Evolutionary conservation across 1,284 basidiomycete species (phyloP).

Genomic region (Sporisorium reilianum): DNA sequence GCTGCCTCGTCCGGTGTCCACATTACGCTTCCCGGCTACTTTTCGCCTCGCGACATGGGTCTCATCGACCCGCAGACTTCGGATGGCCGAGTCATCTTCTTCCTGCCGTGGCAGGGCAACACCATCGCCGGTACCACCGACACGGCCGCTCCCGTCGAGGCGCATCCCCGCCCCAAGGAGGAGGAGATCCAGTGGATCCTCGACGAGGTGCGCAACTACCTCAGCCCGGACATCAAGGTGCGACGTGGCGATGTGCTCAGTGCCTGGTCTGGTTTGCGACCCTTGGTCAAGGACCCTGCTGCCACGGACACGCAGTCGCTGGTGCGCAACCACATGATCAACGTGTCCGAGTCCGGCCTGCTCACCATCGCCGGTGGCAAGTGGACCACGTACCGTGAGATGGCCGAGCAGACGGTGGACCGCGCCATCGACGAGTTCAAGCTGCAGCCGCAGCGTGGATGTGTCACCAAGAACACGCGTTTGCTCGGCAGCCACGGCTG

Average conservation of each 20-base stretch:
- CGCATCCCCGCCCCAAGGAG: slow-evolving; percentile 86
- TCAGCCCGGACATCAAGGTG: slow-evolving; percentile 91
- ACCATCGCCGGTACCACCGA: slow-evolving; percentile 98
- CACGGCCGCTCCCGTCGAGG: slow-evolving; percentile 80
- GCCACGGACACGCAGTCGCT: slow-evolving; percentile 86
- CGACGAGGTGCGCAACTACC: slow-evolving; percentile 88
- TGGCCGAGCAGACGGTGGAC: slow-evolving; percentile 96
- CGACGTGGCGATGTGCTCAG: slow-evolving; percentile 95
- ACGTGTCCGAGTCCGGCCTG: slow-evolving; percentile 83
- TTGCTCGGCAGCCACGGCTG: slow-evolving; percentile 94
- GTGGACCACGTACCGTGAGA: slow-evolving; percentile 95
- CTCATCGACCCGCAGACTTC: slow-evolving; percentile 94
- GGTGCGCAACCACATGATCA: slow-evolving; percentile 94
- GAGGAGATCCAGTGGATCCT: slow-evolving; percentile 97
- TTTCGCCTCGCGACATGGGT: slow-evolving; percentile 93
- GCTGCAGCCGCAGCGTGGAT: slow-evolving; percentile 74
- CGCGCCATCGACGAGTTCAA: slow-evolving; percentile 83
- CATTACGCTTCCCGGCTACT: slow-evolving; percentile 97
- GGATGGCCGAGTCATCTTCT: slow-evolving; percentile 97
- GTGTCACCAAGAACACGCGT: slow-evolving; percentile 83
- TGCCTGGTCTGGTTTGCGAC: slow-evolving; percentile 92
- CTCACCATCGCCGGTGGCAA: slow-evolving; percentile 97
- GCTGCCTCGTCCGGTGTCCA: slow-evolving; percentile 93
- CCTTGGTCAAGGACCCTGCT: slow-evolving; percentile 86
- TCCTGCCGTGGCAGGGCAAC: slow-evolving; percentile 98